A percentile compares a stretch with the other conserved stretches of the same genome.
These are phyloP conservation scores for Meyerozyma carpophila DNA, from an alignment of 1,139 yeast genomes.

Conservation along the genomic window DNA sequence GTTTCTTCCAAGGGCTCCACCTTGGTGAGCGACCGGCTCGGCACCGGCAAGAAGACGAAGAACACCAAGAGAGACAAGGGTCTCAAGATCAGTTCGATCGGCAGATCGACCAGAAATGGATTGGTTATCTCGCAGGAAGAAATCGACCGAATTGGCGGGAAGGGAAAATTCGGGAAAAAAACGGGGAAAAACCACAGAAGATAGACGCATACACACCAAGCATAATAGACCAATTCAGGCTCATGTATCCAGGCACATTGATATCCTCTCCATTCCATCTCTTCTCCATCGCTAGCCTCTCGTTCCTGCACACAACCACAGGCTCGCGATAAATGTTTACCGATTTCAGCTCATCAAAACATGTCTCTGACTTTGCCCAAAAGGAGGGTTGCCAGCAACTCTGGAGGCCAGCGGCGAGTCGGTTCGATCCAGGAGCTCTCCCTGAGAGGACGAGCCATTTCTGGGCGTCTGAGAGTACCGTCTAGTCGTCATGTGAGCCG, in stretches of 20 bases:
- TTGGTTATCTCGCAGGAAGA: slow-evolving; percentile 68
- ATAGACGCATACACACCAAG: background rate
- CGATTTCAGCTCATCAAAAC: background rate
- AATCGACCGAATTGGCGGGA: slow-evolving; percentile 42
- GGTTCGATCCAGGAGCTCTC: slow-evolving; percentile 1
- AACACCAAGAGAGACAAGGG: slow-evolving; percentile 61
- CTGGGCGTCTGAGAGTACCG: background rate
- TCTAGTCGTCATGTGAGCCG: slow-evolving; percentile 1
- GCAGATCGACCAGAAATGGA: slow-evolving; percentile 78
- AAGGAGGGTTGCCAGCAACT: background rate
- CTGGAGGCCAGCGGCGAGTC: background rate
- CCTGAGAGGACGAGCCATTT: slow-evolving; percentile 1
- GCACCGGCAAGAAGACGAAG: slow-evolving; percentile 35
- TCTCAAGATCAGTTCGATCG: slow-evolving; percentile 69
- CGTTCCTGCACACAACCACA: background rate
- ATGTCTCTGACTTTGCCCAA: slow-evolving; percentile 1
- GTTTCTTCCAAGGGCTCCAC: slow-evolving; percentile 53
- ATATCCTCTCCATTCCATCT: too few relatives aligned
- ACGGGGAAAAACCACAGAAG: slow-evolving; percentile 6
- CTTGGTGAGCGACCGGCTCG: slow-evolving; percentile 50
- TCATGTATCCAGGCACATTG: background rate
- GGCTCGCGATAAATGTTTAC: background rate
- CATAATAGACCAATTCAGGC: background rate
- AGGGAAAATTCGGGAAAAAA: slow-evolving; percentile 7
- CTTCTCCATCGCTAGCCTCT: background rate